Base-by-base conservation (phyloP, 305 asterid genomes). In the Solanum hybrid region DNA sequence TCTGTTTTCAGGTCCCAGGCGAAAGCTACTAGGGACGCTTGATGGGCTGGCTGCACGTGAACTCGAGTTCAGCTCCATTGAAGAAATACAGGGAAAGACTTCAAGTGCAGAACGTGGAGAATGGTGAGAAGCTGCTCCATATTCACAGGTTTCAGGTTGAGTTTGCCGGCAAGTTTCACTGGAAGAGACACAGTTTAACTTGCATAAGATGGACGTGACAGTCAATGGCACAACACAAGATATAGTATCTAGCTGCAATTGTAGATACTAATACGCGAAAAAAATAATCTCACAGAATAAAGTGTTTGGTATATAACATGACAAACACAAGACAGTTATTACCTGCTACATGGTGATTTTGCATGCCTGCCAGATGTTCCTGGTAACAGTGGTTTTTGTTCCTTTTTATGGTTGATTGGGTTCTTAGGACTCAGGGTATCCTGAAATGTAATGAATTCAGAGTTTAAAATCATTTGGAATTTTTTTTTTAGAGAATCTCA, bases 41-140 rank as follows among this genome's bases (percentile, higher is more conserved):
- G 94, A 88, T 80, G 93, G 92, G 92, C 93, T 92, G 17, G 40
- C 51, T 45, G 56, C 76, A 88, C 85, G 89, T 40, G 94, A 91
- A 80, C 87, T 42, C 56, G 91, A 85, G 71, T 91, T 86, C 56
- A 91, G 87, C 92, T 93, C 96, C 0, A 93, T 90, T 19, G 96
- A 92, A 91, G 92, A 82, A 45, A 90, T 34, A 66, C 89, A 89
- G 71, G 94, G 91, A 86, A 88, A 90, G 38, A 72, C 92, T 89
- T 93, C 96, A 12, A 93, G 93, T 40, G 92, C 91, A 11, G 95
- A 93, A 88, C 91, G 94, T 60, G 96, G 97, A 15, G 97, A 96
- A 77, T 66, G 93, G 79, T 90, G 93, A 88, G 94, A 89, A n/a
- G 90, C 29, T 29, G 87, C 75, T 80, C 92, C 90, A 38, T 38